Evolutionary conservation across 2,329 filamentous ascomycete genomes (phyloP).

Genomic region (Mycogone perniciosa): DNA sequence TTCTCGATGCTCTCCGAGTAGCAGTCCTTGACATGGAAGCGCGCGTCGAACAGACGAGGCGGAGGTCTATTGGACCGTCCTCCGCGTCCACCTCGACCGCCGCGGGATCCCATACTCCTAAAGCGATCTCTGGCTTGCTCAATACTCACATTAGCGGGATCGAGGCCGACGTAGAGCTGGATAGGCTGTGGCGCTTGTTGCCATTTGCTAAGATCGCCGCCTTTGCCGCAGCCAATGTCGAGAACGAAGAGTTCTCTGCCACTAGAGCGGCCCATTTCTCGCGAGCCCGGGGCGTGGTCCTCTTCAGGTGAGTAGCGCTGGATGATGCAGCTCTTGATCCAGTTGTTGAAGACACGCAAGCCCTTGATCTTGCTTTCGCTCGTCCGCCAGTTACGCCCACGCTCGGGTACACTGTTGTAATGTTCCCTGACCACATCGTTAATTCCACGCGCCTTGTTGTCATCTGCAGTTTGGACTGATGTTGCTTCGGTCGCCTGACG

Average conservation of each 20-base stretch:
- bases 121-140: conserved; percentile 85
- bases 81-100: conserved; percentile 49
- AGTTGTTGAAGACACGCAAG: conserved; percentile 92
- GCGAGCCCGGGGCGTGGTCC: conserved; percentile 58
- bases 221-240: conserved; percentile 95
- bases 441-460: conserved; percentile 45
- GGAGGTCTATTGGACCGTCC: conserved; percentile 42
- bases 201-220: conserved; percentile 93
- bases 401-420: conserved; percentile 92
- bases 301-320: conserved; percentile 89
- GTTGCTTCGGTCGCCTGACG: conserved; percentile 33
- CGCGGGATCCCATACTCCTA: conserved; percentile 59
- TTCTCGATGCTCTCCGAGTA: conserved; percentile 80
- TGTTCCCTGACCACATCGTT: conserved; percentile 87
- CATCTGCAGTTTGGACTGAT: conserved; percentile 29
- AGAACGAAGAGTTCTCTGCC: conserved; percentile 69
- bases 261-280: conserved; percentile 44
- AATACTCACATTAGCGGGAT: conserved; percentile 88
- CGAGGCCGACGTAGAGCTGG: conserved; percentile 88
- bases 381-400: conserved; percentile 88
- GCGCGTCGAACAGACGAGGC: conserved; percentile 67
- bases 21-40: conserved; percentile 89
- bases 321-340: conserved; percentile 96
- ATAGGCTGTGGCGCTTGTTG: conserved; percentile 85
- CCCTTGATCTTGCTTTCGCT: conserved; percentile 95